Evolutionary conservation across 73 alveolate genomes (phyloP).

Genomic region (Stentor roeselii): DNA sequence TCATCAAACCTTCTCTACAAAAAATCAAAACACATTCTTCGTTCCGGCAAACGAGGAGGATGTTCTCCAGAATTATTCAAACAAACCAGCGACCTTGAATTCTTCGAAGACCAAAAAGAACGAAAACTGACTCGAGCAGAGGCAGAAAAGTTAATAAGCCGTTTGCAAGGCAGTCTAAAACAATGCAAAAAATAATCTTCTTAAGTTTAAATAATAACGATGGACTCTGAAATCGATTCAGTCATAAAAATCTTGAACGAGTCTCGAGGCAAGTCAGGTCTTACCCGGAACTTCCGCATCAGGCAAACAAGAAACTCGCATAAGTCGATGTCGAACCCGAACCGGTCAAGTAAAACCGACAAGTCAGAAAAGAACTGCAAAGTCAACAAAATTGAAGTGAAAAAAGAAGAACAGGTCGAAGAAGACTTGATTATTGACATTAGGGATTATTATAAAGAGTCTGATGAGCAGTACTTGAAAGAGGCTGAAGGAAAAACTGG

Average conservation of each 20-base stretch:
- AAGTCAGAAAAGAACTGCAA: too few species aligned
- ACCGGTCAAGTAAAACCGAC: too few species aligned
- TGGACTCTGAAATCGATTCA: too few species aligned
- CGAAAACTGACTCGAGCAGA: neutral
- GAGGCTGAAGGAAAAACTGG: conserved; percentile 24
- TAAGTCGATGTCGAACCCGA: too few species aligned
- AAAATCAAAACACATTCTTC: too few species aligned
- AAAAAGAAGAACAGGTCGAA: neutral
- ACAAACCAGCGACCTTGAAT: neutral
- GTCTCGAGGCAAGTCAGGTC: too few species aligned
- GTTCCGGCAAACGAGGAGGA: neutral
- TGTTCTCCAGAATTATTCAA: neutral
- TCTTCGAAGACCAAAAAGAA: neutral
- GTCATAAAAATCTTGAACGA: too few species aligned
- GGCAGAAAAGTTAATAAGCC: neutral
- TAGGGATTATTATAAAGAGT: neutral
- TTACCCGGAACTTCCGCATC: too few species aligned
- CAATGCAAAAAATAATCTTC: too few species aligned
- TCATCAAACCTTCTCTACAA: neutral
- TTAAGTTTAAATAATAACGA: too few species aligned
- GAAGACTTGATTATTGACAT: neutral
- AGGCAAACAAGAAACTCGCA: too few species aligned
- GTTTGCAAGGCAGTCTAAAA: conserved; percentile 7
- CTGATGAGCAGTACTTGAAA: conserved; percentile 1
- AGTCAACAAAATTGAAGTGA: too few species aligned